A percentile compares a stretch with the other conserved stretches of the same genome.
phyloP scores from a whole-genome alignment of 345 rosid species.

The Erodium maritimum region DNA sequence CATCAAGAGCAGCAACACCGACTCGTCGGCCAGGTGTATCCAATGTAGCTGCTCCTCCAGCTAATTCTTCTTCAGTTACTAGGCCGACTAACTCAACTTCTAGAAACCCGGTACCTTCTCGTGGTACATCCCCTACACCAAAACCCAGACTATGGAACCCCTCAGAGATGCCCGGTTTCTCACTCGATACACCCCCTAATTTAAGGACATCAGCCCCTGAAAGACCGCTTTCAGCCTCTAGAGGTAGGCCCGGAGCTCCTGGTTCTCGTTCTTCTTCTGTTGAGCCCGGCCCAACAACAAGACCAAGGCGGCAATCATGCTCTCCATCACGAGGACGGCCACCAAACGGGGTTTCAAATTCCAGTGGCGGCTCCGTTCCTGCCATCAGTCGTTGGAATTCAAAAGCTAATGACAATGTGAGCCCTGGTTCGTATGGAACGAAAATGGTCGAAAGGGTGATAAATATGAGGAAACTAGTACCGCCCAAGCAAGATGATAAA shows the following conservation, averaged over 20 bases:
- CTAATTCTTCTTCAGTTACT: constrained; percentile 36
- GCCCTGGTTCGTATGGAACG: constrained; percentile 58
- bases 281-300: constrained; percentile 33
- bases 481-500: constrained; percentile 46
- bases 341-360: constrained; percentile 21
- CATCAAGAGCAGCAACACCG: constrained; percentile 48
- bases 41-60: constrained; percentile 20
- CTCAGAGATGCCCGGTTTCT: constrained; percentile 46
- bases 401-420: constrained; percentile 46
- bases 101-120: constrained; percentile 28
- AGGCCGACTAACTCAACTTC: constrained; percentile 26
- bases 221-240: constrained; percentile 46
- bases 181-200: constrained; percentile 52
- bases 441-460: constrained; percentile 87
- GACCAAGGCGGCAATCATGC: constrained; percentile 24
- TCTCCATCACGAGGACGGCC: constrained; percentile 53
- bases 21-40: constrained; percentile 32
- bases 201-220: constrained; percentile 37
- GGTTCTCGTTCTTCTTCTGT: constrained; percentile 27
- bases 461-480: constrained; percentile 74
- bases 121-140: constrained; percentile 49
- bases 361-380: constrained; percentile 32
- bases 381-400: constrained; percentile 24
- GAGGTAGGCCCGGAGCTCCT: constrained; percentile 47
- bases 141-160: constrained; percentile 46